Evolutionary conservation across 768 basidiomycete genomes (phyloP).

Genomic region (Tubosaeta sp.): DNA sequence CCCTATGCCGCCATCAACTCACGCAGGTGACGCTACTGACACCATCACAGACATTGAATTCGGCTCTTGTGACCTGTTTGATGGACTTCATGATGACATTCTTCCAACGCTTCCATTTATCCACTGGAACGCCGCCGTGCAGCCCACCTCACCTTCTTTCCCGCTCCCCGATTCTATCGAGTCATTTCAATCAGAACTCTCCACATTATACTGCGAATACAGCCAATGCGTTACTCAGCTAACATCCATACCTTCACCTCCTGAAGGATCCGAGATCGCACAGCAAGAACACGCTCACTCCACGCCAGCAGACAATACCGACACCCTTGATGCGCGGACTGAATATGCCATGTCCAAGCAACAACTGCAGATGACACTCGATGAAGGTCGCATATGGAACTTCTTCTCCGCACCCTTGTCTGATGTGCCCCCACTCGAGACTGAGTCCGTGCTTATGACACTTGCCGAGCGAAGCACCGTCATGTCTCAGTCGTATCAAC

Average conservation of each 20-base stretch:
- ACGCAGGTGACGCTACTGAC: conserved; percentile 3
- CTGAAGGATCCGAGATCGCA: conserved; percentile 12
- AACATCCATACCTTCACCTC: conserved; percentile 35
- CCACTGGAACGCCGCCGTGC: conserved; percentile 24
- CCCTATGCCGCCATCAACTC: conserved; percentile 4
- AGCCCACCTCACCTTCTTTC: conserved; percentile 5
- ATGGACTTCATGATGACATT: conserved; percentile 17
- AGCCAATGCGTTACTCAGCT: conserved; percentile 44
- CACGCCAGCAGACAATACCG: conserved; percentile 8
- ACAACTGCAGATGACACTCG: conserved; percentile 54
- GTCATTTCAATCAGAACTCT: conserved; percentile 34
- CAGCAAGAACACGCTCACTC: conserved; percentile 1
- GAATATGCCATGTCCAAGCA: conserved; percentile 56
- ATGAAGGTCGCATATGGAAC: conserved; percentile 62
- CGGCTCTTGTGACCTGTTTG: conserved; percentile 2
- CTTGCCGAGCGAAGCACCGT: conserved; percentile 49
- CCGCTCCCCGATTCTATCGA: conserved; percentile 20
- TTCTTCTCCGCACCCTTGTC: conserved; percentile 28
- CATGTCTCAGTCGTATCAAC: conserved; percentile 62
- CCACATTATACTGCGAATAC: conserved; percentile 48
- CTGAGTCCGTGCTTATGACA: conserved; percentile 20
- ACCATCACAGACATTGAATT: conserved; percentile 3
- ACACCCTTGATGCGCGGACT: conserved; percentile 33
- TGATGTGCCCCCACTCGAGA: conserved; percentile 11
- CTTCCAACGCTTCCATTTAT: conserved; percentile 18